These are phyloP conservation scores for Raffaelea ambrosiae DNA, from an alignment of 2,329 filamentous ascomycete genomes.

Conservation along the genomic window DNA sequence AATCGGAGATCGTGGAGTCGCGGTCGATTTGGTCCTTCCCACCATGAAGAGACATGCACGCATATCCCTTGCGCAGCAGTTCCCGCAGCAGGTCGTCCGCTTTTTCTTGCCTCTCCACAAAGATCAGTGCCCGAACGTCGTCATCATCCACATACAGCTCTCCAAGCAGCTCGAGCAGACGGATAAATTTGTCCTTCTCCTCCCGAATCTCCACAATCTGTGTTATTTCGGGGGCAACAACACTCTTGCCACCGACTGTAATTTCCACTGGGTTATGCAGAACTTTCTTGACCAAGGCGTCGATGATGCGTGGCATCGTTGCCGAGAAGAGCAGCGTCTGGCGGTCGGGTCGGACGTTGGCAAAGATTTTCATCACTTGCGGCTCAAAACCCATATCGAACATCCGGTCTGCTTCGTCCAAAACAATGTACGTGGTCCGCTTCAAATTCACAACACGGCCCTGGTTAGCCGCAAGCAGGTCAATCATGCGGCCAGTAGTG, in stretches of 20 bases:
- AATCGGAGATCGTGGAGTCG: conserved; percentile 85
- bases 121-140: conserved; percentile 81
- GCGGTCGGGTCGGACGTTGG: conserved; percentile 81
- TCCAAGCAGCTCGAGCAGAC: conserved; percentile 77
- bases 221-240: conserved; percentile 83
- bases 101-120: conserved; percentile 87
- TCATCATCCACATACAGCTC: conserved; percentile 81
- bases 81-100: conserved; percentile 73
- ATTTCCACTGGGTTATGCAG: conserved; percentile 83
- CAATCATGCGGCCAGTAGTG: conserved; percentile 91
- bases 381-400: conserved; percentile 99
- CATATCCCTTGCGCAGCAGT: conserved; percentile 75
- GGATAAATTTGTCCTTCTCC: conserved; percentile 74
- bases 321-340: conserved; percentile 96
- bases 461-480: conserved; percentile 85
- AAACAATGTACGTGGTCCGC: conserved; percentile 85
- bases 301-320: conserved; percentile 91
- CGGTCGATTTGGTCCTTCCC: conserved; percentile 91
- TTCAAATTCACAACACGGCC: conserved; percentile 89
- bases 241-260: conserved; percentile 79
- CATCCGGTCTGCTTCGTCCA: conserved; percentile 98
- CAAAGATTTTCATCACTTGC: conserved; percentile 93
- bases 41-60: conserved; percentile 88
- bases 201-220: conserved; percentile 85
- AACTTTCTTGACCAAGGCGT: conserved; percentile 81